Base-by-base conservation (phyloP, 257 asterid genomes). In the Buddleja alternifolia region DNA sequence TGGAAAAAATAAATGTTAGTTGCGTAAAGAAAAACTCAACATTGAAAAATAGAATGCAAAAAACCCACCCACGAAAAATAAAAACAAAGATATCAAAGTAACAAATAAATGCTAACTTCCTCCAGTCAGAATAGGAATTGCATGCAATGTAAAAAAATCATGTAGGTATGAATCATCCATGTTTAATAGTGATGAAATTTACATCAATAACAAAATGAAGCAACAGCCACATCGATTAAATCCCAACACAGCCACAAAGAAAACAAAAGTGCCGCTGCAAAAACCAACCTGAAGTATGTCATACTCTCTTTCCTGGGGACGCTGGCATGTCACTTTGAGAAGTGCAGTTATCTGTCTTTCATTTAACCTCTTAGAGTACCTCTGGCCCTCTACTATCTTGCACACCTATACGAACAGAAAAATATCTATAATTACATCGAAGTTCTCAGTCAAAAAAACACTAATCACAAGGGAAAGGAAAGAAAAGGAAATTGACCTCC, bases 261-360 rank as follows among this genome's bases (percentile, higher is more conserved):
- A 54, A 19, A 17, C 36, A 5, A 29, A 7, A 52, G 40, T 44
- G 58, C 16, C 0, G 8, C 5, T 4, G 46, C 45, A 69, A 34
- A n/a, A 17, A 69, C 60, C 47, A 15, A 94, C 99, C 91, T 80
- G 83, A 60, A 87, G 90, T 53, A 94, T 91, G 76, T 89, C 95
- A 0, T 10, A 16, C 61, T 94, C 99, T 63, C 98, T 82, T 36
- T 91, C 97, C 0, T 77, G 82, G 2, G 99, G 98, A 10, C 98
- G 96, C 82, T 91, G 99, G 84, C 99, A 94, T 2, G 99, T 94
- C 64, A 94, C 99, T 64, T 82, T 91, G 44, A 94, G 89, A 17
- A 94, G 85, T 1, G 91, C 95, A 64, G 99, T 91, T 42, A 91
- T 91, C 82, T 94, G 99, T 20, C 81, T 84, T 80, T 94, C 99